These are phyloP conservation scores for Tripidium arundinaceum DNA, from an alignment of 202 grass and related monocot genomes.

Conservation along the genomic window DNA sequence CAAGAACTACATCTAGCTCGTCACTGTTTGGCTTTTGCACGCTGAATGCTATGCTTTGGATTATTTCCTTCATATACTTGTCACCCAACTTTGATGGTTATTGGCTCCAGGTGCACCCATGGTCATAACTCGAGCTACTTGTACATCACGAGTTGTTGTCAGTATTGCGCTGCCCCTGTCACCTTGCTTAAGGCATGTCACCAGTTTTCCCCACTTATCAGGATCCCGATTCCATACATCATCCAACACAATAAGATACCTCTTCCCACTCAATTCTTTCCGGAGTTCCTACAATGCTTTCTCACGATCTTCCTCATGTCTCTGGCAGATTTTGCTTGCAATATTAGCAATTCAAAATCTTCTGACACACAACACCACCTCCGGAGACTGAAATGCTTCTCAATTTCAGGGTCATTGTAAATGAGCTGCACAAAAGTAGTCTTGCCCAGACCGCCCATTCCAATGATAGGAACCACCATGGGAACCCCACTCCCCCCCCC, in stretches of 20 bases:
- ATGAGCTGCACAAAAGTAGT: not conserved
- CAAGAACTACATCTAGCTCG: not conserved
- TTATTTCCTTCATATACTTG: not conserved
- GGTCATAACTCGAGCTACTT: not conserved
- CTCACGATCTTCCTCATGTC: not conserved
- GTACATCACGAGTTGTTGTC: not conserved
- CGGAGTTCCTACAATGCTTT: not conserved
- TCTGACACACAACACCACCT: not conserved
- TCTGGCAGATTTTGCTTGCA: not conserved
- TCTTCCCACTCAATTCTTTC: not conserved
- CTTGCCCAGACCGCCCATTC: not conserved
- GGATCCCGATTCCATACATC: not conserved
- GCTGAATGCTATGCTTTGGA: not conserved
- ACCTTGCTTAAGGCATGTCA: not conserved
- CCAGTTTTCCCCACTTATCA: not conserved
- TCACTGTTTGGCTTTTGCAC: not conserved
- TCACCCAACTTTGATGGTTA: not conserved
- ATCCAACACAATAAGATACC: not conserved
- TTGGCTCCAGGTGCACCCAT: not conserved
- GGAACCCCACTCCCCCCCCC: no score
- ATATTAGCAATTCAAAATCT: not conserved
- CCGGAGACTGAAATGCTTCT: not conserved
- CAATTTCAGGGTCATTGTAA: not conserved
- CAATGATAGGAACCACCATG: not conserved
- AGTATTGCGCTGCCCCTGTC: not conserved